Conservation (phyloP, 2,329 filamentous ascomycete genomes). For the Cladorrhinum sp. region DNA sequence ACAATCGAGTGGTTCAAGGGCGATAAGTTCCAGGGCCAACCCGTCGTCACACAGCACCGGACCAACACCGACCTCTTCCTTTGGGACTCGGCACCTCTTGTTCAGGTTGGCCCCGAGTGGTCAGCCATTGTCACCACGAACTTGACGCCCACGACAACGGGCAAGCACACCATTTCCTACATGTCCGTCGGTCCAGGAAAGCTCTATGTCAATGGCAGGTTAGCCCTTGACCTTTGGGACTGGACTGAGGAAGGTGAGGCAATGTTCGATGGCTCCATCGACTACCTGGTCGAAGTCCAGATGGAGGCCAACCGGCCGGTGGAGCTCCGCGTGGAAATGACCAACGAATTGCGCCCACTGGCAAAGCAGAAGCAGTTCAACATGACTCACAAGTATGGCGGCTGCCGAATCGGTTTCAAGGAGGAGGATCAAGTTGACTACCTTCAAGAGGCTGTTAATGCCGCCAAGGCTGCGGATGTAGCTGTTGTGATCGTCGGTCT, state of each 20-base stretch:
- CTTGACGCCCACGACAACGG: conserved; percentile 56
- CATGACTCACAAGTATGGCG: conserved; percentile 64
- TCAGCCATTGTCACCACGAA: conserved; percentile 61
- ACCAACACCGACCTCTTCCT: conserved; percentile 66
- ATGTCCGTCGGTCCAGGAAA: conserved; percentile 64
- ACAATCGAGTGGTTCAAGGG: conserved; percentile 63
- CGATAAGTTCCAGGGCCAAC: conserved; percentile 58
- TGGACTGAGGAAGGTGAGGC: conserved; percentile 68
- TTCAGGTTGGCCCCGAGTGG: conserved; percentile 59
- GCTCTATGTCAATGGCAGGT: conserved; percentile 56
- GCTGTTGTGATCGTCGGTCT: conserved; percentile 67
- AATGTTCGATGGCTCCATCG: conserved; percentile 67
- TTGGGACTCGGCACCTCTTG: conserved; percentile 64
- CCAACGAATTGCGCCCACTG: conserved; percentile 61
- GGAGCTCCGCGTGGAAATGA: conserved; percentile 62
- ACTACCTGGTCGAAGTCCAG: conserved; percentile 58
- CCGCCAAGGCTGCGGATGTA: conserved; percentile 61
- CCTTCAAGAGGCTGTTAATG: conserved; percentile 62
- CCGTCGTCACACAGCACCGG: conserved; percentile 56
- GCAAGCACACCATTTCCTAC: conserved; percentile 64
- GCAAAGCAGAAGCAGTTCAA: conserved; percentile 56
- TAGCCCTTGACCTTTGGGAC: conserved; percentile 64
- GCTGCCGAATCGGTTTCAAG: conserved; percentile 69
- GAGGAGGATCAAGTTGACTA: conserved; percentile 60
- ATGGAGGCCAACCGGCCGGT: conserved; percentile 59